phyloP scores from a whole-genome alignment of 768 basidiomycete genomes.

The Trichaptum fuscoviolaceum region DNA sequence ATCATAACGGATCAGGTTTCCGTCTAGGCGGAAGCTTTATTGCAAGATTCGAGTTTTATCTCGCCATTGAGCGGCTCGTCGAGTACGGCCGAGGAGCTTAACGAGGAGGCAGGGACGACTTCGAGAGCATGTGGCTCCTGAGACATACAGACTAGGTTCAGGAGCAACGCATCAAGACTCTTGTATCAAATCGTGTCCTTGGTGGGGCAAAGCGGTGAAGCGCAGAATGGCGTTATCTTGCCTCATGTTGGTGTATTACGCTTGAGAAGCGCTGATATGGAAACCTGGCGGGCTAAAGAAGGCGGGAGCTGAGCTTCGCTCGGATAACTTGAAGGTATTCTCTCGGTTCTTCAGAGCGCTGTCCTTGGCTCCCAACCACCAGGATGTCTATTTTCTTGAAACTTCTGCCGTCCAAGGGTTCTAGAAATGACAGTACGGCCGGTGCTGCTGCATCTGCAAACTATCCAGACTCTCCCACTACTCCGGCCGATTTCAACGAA shows the following conservation, averaged over 20 bases:
- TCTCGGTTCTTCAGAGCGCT: not conserved
- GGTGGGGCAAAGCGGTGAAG: slow-evolving; percentile 2
- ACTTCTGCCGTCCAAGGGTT: not conserved
- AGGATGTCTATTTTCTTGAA: not conserved
- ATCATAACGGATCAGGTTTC: too few relatives aligned
- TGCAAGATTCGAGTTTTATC: not conserved
- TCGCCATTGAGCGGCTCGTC: not conserved
- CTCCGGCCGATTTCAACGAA: not conserved
- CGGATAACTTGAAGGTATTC: not conserved
- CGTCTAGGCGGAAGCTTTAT: too few relatives aligned
- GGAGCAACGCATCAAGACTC: not conserved
- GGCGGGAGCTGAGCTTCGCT: not conserved
- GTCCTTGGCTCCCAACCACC: not conserved
- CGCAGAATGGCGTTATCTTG: slow-evolving; percentile 2
- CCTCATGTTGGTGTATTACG: not conserved
- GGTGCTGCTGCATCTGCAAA: not conserved
- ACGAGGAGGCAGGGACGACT: not conserved
- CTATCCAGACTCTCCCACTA: not conserved
- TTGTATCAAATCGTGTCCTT: not conserved
- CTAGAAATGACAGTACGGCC: not conserved
- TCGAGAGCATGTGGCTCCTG: not conserved
- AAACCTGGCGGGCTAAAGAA: not conserved
- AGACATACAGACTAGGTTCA: not conserved
- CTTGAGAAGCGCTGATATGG: not conserved
- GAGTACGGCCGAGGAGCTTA: not conserved